Conservation (phyloP, 2,329 filamentous ascomycete genomes). For the Ophiostoma piceae region DNA sequence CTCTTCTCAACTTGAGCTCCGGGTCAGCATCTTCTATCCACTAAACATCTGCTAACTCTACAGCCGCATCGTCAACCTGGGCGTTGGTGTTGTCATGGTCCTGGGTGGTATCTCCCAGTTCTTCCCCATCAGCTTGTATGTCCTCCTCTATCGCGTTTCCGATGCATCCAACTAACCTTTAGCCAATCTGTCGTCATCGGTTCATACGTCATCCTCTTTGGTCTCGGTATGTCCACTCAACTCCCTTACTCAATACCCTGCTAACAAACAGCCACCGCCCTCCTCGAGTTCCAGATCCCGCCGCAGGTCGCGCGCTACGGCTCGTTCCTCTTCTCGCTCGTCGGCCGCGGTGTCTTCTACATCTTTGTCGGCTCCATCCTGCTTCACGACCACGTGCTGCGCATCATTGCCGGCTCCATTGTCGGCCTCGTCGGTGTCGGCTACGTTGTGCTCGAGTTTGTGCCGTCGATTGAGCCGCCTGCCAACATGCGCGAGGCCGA, state of each 20-base stretch:
- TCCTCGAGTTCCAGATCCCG: constrained; percentile 90
- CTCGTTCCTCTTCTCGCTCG: constrained; percentile 95
- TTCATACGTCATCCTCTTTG: constrained; percentile 85
- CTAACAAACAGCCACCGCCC: constrained; percentile 59
- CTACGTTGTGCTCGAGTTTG: constrained; percentile 71
- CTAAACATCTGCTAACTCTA: constrained; percentile 15
- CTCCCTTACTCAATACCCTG: no score
- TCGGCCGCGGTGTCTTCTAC: constrained; percentile 95
- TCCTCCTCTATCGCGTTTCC: constrained; percentile 27
- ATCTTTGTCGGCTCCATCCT: constrained; percentile 88
- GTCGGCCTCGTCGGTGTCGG: constrained; percentile 72
- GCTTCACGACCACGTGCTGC: constrained; percentile 60
- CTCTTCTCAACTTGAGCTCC: not conserved
- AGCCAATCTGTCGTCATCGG: constrained; percentile 74
- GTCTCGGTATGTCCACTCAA: constrained; percentile 57
- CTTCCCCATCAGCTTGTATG: constrained; percentile 58
- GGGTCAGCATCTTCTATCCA: not conserved
- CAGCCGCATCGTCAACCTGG: constrained; percentile 93
- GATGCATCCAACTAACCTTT: constrained; percentile 17
- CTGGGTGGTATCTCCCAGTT: constrained; percentile 75
- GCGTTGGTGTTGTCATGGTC: constrained; percentile 78
- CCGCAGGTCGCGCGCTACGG: constrained; percentile 89
- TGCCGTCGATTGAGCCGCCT: constrained; percentile 73
- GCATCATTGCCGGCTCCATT: constrained; percentile 70
- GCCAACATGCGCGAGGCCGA: constrained; percentile 77